phyloP scores from a whole-genome alignment of 1,284 basidiomycete species.

The Peniophora sp. region DNA sequence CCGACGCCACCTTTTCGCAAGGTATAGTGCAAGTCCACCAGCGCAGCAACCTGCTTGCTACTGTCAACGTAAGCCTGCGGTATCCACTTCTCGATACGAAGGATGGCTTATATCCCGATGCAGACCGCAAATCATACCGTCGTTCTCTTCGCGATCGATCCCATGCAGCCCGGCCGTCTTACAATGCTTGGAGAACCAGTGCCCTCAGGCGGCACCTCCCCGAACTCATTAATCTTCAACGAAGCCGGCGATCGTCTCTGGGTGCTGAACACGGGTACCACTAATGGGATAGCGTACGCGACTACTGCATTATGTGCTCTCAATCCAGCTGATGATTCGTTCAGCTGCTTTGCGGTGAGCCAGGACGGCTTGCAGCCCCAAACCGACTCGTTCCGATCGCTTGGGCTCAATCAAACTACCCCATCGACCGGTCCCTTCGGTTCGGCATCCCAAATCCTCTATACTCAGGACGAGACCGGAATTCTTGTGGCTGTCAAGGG shows the following conservation, averaged over 20 bases:
- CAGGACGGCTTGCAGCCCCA: conserved; percentile 26
- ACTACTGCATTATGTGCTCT: not conserved
- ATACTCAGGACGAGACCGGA: conserved; percentile 28
- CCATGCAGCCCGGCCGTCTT: conserved; percentile 26
- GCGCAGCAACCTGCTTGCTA: conserved; percentile 24
- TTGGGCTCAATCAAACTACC: conserved; percentile 35
- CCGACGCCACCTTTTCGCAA: conserved; percentile 34
- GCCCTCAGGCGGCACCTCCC: conserved; percentile 32
- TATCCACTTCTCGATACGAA: not conserved
- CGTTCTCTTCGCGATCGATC: conserved; percentile 31
- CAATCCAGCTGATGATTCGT: not conserved
- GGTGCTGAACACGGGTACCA: conserved; percentile 32
- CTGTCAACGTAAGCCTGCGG: conserved; percentile 29
- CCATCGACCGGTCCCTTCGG: conserved; percentile 23
- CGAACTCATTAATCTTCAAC: conserved; percentile 32
- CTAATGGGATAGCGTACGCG: conserved; percentile 32
- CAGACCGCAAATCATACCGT: conserved; percentile 35
- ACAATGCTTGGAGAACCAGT: conserved; percentile 29
- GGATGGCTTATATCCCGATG: conserved; percentile 1
- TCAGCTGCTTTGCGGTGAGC: conserved; percentile 29
- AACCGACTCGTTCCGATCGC: conserved; percentile 27
- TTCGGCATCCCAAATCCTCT: conserved; percentile 29
- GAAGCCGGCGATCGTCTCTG: conserved; percentile 27
- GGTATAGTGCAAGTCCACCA: conserved; percentile 29
- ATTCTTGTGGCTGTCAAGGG: conserved; percentile 36